Percentiles rank a stretch among this genome's conserved stretches.
phyloP scores from a whole-genome alignment of 106 monocot genomes.

The Narthecium ossifragum region DNA sequence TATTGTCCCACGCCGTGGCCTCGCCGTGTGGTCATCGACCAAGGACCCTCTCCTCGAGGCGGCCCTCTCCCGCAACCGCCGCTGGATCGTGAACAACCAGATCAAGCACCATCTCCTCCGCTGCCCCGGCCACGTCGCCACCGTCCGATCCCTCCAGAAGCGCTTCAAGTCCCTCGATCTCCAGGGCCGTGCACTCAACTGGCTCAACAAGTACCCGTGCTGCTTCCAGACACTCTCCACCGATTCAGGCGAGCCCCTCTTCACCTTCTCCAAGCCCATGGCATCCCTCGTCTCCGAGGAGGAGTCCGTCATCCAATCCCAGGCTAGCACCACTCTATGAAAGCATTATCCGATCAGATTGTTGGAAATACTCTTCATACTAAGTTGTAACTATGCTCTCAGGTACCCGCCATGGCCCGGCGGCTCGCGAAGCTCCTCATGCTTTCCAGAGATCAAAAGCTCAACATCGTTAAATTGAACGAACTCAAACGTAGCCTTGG shows the following conservation, averaged over 20 bases:
- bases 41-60: conserved; percentile 73
- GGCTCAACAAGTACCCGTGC: conserved; percentile 92
- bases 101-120: conserved; percentile 92
- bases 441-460: conserved; percentile 48
- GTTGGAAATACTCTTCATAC: too few species aligned
- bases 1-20: conserved; percentile 16
- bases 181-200: conserved; percentile 79
- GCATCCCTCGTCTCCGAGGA: conserved; percentile 65
- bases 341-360: too few species aligned
- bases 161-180: conserved; percentile 76
- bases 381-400: too few species aligned
- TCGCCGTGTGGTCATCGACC: conserved; percentile 64
- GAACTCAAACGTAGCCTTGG: conserved; percentile 69
- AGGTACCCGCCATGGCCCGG: conserved; percentile 37
- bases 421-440: conserved; percentile 78
- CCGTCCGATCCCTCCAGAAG: conserved; percentile 84
- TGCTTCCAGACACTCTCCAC: conserved; percentile 61
- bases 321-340: too few species aligned
- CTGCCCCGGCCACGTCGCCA: conserved; percentile 36
- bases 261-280: conserved; percentile 82
- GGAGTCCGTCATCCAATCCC: conserved; percentile 14
- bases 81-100: conserved; percentile 99
- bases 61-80: conserved; percentile 91
- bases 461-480: conserved; percentile 64
- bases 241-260: conserved; percentile 25